A percentile compares a stretch with the other conserved stretches of the same genome.
Evolutionary conservation across 345 rosid genomes (phyloP).

Genomic region (Orychophragmus violaceus): DNA sequence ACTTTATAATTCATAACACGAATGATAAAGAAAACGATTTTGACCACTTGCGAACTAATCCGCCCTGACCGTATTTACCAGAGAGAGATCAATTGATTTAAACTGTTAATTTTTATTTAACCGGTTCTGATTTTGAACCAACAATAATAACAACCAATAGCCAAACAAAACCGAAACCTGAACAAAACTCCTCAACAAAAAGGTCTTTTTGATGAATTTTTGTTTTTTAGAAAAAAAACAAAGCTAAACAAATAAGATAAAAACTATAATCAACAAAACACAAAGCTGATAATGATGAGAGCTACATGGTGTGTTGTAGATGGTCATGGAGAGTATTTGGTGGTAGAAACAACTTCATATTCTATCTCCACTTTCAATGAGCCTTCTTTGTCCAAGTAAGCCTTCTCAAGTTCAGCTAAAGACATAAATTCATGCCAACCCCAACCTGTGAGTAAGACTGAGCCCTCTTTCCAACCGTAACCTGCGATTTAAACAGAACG

Average conservation of each 20-base stretch:
- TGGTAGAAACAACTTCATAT: not conserved
- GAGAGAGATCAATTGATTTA: too few relatives aligned
- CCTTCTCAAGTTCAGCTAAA: not conserved
- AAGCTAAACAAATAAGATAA: not conserved
- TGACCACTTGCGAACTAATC: too few relatives aligned
- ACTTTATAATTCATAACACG: too few relatives aligned
- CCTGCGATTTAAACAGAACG: not conserved
- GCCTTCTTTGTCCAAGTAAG: not conserved
- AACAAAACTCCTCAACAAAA: too few relatives aligned
- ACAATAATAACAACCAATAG: not conserved
- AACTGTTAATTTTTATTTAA: too few relatives aligned
- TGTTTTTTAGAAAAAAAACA: too few relatives aligned
- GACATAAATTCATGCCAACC: not conserved
- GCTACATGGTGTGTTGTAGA: not conserved
- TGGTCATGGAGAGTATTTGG: not conserved
- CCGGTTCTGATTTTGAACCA: not conserved
- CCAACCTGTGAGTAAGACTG: not conserved
- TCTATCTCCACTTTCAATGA: not conserved
- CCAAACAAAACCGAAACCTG: not conserved
- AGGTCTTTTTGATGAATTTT: too few relatives aligned
- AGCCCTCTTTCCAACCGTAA: accelerated
- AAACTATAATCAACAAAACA: too few relatives aligned
- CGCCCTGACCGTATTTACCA: too few relatives aligned
- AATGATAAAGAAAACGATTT: too few relatives aligned
- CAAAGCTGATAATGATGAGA: not conserved